phyloP scores from a whole-genome alignment of 139 green algal species.

The Picochlorum sp. region DNA sequence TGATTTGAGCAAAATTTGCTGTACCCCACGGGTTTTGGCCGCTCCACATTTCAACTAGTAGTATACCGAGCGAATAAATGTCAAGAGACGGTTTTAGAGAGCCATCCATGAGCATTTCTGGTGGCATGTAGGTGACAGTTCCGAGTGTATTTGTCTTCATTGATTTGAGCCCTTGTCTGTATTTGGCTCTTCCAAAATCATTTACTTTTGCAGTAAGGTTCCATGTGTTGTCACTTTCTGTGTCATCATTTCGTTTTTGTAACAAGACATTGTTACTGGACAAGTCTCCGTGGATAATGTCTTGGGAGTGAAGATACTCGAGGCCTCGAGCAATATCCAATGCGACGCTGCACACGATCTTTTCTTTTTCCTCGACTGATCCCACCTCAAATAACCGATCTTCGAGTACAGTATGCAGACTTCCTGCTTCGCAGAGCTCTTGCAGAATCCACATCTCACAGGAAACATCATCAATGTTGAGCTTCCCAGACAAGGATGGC shows the following conservation, averaged over 20 bases:
- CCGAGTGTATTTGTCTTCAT: background rate
- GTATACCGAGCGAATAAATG: background rate
- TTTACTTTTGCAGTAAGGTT: background rate
- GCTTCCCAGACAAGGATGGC: background rate
- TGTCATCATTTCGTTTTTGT: background rate
- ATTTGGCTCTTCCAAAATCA: background rate
- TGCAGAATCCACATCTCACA: constrained; percentile 1
- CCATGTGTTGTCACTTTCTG: background rate
- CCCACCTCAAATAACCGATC: background rate
- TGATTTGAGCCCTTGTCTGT: background rate
- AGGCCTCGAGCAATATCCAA: background rate
- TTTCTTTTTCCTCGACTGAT: background rate
- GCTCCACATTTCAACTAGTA: background rate
- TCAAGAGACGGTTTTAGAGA: background rate
- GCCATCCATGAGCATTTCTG: constrained; percentile 1
- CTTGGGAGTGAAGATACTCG: background rate
- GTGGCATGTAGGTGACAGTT: constrained; percentile 1
- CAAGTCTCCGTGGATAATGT: background rate
- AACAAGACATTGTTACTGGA: background rate
- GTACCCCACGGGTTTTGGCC: background rate
- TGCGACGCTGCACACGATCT: background rate
- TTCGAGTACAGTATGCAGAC: background rate
- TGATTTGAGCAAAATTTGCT: background rate
- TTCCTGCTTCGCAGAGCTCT: background rate
- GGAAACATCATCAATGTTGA: background rate